Base-by-base conservation (phyloP, 1,139 yeast species). In the Geotrichum siamense region DNA sequence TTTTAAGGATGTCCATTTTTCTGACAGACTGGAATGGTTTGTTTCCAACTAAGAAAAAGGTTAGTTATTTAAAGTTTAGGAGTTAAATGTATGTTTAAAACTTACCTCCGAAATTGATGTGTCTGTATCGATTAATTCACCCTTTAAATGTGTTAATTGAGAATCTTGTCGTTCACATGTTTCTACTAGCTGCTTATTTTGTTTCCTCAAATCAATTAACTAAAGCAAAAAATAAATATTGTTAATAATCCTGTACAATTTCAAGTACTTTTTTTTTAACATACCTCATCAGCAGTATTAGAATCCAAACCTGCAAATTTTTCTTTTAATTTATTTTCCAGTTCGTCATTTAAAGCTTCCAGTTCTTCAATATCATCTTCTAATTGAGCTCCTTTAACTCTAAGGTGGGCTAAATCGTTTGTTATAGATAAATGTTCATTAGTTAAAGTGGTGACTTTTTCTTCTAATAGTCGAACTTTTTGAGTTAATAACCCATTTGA, bases 401-500 rank as follows among this genome's bases (percentile, higher is more conserved):
- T 72, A 35, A 78, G 79, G 45, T 71, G 71, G 23, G 81, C 76
- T 75, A 81, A 70, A 53, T 79, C 94, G 59, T 82, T 82, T 6
- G 89, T 79, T 32, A 91, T 74, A 44, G 75, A 77, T 27, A 80
- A 74, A 61, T 91, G 96, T 58, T 89, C 96, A 49, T 78, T 73
- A 56, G 85, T 87, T 49, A 91, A 68, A 8, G 62, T 56, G 1
- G 84, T 76, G 54, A 81, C 80, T 32, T 79, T 75, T 23, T 78
- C 70, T 62, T 91, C 96, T 41, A 87, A 68, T 45, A 77, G 74
- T 54, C 85, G 75, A 48, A 89, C 82, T 53, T 82, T 82, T 52
- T 78, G 76, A 37, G 87, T 77, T 47, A 91, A 68, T 50, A 76
- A 75, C 20, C 87, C 85, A 62, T 89, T 91, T 47, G 76, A 70